phyloP scores from a whole-genome alignment of 164 flowering plant species.

The Annona squamosa region DNA sequence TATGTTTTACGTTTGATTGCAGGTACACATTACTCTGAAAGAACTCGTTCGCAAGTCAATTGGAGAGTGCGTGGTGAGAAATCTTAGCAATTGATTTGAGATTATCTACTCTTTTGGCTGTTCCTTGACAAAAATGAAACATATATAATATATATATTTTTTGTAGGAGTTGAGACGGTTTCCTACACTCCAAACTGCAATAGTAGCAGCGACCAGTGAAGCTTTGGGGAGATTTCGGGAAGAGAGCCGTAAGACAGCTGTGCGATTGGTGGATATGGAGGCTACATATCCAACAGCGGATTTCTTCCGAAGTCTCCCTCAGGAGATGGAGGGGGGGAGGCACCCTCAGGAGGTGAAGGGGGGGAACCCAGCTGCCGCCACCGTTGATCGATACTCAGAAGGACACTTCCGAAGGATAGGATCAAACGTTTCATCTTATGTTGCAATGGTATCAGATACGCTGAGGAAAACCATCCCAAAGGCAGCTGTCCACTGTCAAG shows the following conservation, averaged over 20 bases:
- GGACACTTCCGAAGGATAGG: slow-evolving; percentile 59
- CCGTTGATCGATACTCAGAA: slow-evolving; percentile 45
- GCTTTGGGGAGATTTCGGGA: slow-evolving; percentile 64
- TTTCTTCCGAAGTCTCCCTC: slow-evolving; percentile 59
- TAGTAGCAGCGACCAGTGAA: slow-evolving; percentile 43
- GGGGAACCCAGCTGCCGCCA: slow-evolving; percentile 29
- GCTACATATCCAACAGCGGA: slow-evolving; percentile 61
- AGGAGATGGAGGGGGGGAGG: slow-evolving; percentile 48
- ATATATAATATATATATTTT: background rate
- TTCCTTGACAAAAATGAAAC: background rate
- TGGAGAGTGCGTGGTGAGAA: slow-evolving; percentile 39
- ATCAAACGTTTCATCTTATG: slow-evolving; percentile 48
- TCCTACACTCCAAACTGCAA: slow-evolving; percentile 55
- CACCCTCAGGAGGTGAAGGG: slow-evolving; percentile 46
- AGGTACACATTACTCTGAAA: slow-evolving; percentile 49
- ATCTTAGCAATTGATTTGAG: background rate
- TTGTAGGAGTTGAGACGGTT: slow-evolving; percentile 58
- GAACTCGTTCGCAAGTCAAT: slow-evolving; percentile 52
- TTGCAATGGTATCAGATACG: slow-evolving; percentile 50
- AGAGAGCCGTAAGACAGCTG: slow-evolving; percentile 44
- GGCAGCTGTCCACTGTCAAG: slow-evolving; percentile 69
- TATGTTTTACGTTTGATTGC: slow-evolving; percentile 3
- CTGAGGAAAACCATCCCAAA: slow-evolving; percentile 52
- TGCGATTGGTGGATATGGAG: slow-evolving; percentile 71
- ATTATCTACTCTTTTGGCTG: background rate